Evolutionary conservation across 2,329 filamentous ascomycete genomes (phyloP), one percentile per base, ranked within the genome.

Genomic region (Neodidymelliopsis sp.): DNA sequence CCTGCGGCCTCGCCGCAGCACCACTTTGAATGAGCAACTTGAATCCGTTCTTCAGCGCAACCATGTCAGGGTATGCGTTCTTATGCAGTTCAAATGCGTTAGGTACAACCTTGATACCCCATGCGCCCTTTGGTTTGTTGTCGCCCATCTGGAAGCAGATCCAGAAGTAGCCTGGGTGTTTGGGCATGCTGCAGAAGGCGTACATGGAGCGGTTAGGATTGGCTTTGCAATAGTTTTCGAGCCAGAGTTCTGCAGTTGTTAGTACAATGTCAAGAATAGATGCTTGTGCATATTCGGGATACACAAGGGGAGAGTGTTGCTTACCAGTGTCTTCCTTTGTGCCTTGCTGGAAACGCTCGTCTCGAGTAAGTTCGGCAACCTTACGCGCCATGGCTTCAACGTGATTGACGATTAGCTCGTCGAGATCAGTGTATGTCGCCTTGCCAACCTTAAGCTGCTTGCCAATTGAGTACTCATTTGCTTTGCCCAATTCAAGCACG

Each of bases 301-400:
- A 16, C 30, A 9, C 13, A 12, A 19, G 27, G 9, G 4, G 13
- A 31, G 44, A 5, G 11, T 19, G 20, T 13, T 24, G 80, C 89
- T 79, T 86, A 96, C 93, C 92, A 56, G 91, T 89, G 66, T 94
- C 89, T 53, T 85, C 81, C 66, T 87, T 87, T 54, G 85, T 92
- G 52, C 88, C 86, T 56, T 84, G 84, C 75, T 96, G 91, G 79
- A 89, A 99, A 74, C 96, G 96, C 71, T 97, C 93, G 72, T 97
- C 88, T 59, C 88, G 84, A 81, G 91, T 94, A 79, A 99, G 87
- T 79, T 99, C 93, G 59, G 96, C 91, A 40, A 97, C 93, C 81
- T 99, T 99, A 75, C 88, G 90, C 13, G 91, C 89, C 94, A 97
- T 99, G 41, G 92, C 90, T 77, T 96, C 94, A 69, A 99, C 90